Evolutionary conservation across 108 stramenopile genomes (phyloP).

Genomic region (Conticribra guillardii): DNA sequence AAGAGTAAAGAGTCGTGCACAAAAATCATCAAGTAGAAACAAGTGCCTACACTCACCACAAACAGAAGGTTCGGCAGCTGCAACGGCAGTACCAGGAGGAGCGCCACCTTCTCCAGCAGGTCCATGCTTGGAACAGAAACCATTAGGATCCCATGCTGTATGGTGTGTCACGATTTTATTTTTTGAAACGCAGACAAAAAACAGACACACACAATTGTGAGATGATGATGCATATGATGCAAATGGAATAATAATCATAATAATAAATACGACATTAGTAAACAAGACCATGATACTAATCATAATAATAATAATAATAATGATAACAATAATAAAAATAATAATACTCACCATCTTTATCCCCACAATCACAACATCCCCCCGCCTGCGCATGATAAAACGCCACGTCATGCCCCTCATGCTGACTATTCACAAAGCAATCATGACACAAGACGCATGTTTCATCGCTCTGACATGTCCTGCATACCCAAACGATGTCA

Average conservation of each 20-base stretch:
- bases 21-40: too few species aligned
- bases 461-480: slow-evolving; percentile 95
- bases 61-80: slow-evolving; percentile 33
- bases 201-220: neutral
- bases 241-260: too few species aligned
- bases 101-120: slow-evolving; percentile 6
- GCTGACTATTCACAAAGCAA: slow-evolving; percentile 88
- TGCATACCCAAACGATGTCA: slow-evolving; percentile 99
- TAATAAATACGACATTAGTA: too few species aligned
- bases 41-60: neutral
- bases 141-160: slow-evolving; percentile 90
- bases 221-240: too few species aligned
- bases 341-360: slow-evolving; percentile 35
- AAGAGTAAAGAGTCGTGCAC: too few species aligned
- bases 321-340: neutral
- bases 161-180: slow-evolving; percentile 58
- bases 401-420: slow-evolving; percentile 95
- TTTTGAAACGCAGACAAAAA: neutral
- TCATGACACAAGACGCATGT: slow-evolving; percentile 96
- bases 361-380: slow-evolving; percentile 99
- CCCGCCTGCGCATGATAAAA: slow-evolving; percentile 96
- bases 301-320: neutral
- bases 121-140: slow-evolving; percentile 66
- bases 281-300: too few species aligned
- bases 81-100: slow-evolving; percentile 19